Base-by-base conservation (phyloP, 1,139 yeast genomes). In the Wickerhamomyces sp. region DNA sequence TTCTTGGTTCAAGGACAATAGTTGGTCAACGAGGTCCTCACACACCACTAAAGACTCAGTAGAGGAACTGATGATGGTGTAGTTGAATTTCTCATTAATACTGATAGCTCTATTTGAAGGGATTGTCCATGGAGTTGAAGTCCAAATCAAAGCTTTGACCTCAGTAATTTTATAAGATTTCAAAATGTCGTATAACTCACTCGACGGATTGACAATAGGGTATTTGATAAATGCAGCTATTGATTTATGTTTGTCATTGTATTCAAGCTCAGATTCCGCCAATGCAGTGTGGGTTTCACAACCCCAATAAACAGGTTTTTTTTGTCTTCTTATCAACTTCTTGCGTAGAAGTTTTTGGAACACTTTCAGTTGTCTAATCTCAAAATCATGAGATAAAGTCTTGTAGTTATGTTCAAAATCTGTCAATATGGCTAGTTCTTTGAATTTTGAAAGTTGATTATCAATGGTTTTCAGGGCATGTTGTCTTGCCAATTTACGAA, bases 71-170 rank as follows among this genome's bases (percentile, higher is more conserved):
- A 78, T 53, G n/a, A 80, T 52, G 0, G 82, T 77, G 62, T 93
- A 93, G 0, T 64, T 62, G 50, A 87, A 67, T 1, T 73, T 68
- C 30, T 77, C 65, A 58, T 88, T 80, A 37, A 86, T 74, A 42
- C 95, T 85, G 43, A 93, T 79, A 0, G 98, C 98, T 51, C 76
- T 74, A 60, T 94, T 93, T 0, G 96, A 84, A 3, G 89, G 87
- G 34, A 94, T 71, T 0, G 99, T 94, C 99, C 99, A 93, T 0
- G 99, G 98, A 1, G 99, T 93, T 1, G 97, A 90, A 0, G 99
- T 93, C 99, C 99, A 93, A 46, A 93, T 88, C 50, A 85, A 67
- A 1, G 67, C 58, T 60, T 55, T 38, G 52, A 59, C 50, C 48
- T 44, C 44, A 8, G 32, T 30, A 10, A 45, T 26, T 2, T 18